phyloP scores from a whole-genome alignment of 2,329 filamentous ascomycete genomes.

The Fusarium fujikuroi region DNA sequence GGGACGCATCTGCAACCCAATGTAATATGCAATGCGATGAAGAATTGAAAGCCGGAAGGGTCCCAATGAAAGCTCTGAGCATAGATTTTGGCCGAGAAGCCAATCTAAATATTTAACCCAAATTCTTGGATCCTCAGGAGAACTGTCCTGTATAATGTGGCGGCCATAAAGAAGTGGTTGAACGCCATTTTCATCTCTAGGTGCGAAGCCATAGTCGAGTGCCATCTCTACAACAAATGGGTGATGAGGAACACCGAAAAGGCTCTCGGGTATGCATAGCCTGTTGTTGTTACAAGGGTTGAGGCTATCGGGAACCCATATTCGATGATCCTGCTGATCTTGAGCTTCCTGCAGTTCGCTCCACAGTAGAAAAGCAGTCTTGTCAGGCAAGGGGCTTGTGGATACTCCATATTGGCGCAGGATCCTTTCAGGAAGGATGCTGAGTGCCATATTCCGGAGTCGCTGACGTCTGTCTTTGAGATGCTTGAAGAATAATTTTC shows the following conservation, averaged over 20 bases:
- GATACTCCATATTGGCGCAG: background rate
- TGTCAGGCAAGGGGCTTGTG: background rate
- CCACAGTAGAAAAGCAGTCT: background rate
- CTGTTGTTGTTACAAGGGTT: background rate
- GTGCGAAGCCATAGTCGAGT: background rate
- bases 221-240: rapidly evolving
- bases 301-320: background rate
- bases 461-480: background rate
- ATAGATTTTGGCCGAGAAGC: background rate
- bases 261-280: rapidly evolving
- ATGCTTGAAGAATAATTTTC: background rate
- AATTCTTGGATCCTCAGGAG: too few relatives aligned
- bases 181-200: background rate
- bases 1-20: too few relatives aligned
- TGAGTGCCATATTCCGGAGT: background rate
- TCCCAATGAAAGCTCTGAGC: rapidly evolving
- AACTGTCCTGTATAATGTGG: too few relatives aligned
- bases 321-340: rapidly evolving
- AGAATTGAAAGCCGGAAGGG: background rate
- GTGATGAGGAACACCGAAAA: background rate
- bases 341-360: background rate
- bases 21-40: background rate
- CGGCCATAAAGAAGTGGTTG: too few relatives aligned
- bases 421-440: rapidly evolving
- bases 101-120: background rate